Evolutionary conservation across 2,329 filamentous ascomycete genomes (phyloP), one percentile per base, ranked within the genome.

Genomic region (Blastomyces parvus): DNA sequence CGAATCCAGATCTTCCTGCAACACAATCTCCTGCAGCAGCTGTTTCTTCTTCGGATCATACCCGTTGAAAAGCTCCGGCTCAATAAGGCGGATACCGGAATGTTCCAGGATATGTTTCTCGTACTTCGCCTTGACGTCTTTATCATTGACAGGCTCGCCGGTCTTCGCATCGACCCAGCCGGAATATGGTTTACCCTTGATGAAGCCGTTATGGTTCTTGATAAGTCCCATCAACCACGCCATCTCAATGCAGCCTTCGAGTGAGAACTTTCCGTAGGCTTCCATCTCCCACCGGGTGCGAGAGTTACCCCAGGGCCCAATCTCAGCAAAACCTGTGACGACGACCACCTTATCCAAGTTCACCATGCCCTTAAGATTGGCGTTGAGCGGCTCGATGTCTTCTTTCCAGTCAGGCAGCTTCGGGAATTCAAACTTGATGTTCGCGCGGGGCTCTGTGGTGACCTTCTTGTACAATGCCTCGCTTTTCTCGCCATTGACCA

Each of bases 141-240:
- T 97, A 80, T 99, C 94, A 65, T 97, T 93, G 36, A 99, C 91
- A 8, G 94, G 94, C 64, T 97, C 93, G 53, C 90, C 90, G 62
- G 90, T 88, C 84, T 97, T 97, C 74, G 86, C 83, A 73, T 99
- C 94, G 64, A 99, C 90, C 90, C 81, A 99, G 70, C 94, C 94
- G 69, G 93, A 91, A 80, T 99, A 97, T 67, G 89, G 89, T 80
- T 96, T 89, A 75, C 94, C 94, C 82, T 99, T 99, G 75, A 99
- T 86, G 40, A 88, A 87, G 22, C 94, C 94, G 70, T 97, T 97
- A 82, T 96, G 90, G 77, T 99, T 96, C 83, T 93, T 97, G 81
- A 99, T 97, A 65, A 97, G 86, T 73, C 94, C 94, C 93, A 97
- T 99, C 77, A 99, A 91, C 94, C 94, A 99, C 40, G 94, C 92